Base-by-base conservation (phyloP, 306 rosid genomes). In the Casuarina equisetifolia region DNA sequence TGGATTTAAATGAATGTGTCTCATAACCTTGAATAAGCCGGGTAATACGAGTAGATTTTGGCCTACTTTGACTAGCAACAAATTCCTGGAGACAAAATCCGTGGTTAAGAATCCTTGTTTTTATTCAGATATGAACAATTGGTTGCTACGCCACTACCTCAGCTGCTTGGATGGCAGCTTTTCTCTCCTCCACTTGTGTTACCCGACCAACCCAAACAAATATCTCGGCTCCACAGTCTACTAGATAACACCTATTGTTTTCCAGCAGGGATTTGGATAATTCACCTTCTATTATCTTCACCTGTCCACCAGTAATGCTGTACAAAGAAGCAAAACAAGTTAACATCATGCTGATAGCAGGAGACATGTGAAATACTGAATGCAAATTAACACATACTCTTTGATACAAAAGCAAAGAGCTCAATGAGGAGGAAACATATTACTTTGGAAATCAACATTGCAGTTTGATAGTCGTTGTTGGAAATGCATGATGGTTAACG, bases 21-120 rank as follows among this genome's bases (percentile, higher is more conserved):
- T 92, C 99, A 88, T 91, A 89, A 72, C 99, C 97, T 92, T 96
- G 99, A 81, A 96, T 93, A 82, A 96, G 80, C 82, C 98, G 86
- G 70, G 97, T 96, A 69, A 96, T 82, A 78, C 94, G 93, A 54
- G 94, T 90, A 42, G 96, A 72, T 78, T 91, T 96, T 50, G 98
- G 99, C 80, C 98, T 88, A 83, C 85, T 90, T 78, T 87, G 97
- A 82, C 90, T 78, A 59, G 93, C 74, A 83, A 96, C 39, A 83
- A 88, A 87, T 77, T 96, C 99, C 99, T 96, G 92, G 72, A 46
- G 35, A 85, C 61, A 83, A 78, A 70, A 64, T 9, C 44, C 63
- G 51, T 46, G 74, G 59, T 82, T 69, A 74, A 79, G 25, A 51
- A 77, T 61, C 79, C 81, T 75, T 51, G 71, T 80, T 79, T 57